A percentile compares a stretch with the other conserved stretches of the same genome.
Evolutionary conservation across 768 basidiomycete genomes (phyloP).

Genomic region (Gelatoporia subvermispora): DNA sequence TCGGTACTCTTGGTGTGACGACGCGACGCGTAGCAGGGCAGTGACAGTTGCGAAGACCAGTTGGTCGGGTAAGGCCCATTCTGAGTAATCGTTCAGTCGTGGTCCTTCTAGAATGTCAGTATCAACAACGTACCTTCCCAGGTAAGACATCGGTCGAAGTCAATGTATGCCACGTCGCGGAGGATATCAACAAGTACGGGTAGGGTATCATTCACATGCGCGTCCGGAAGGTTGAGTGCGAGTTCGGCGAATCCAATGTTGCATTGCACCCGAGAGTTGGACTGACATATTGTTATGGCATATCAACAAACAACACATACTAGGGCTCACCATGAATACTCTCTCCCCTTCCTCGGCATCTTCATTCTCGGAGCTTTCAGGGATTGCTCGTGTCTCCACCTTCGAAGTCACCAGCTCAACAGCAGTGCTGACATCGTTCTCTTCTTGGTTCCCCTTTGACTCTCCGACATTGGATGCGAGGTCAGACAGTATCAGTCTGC

Average conservation of each 20-base stretch:
- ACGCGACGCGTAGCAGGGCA: conserved; percentile 65
- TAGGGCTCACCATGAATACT: conserved; percentile 59
- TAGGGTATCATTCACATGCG: conserved; percentile 47
- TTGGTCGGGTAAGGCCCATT: conserved; percentile 85
- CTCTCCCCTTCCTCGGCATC: conserved; percentile 22
- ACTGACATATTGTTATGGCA: conserved; percentile 32
- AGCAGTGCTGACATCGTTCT: conserved; percentile 36
- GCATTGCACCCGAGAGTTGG: conserved; percentile 68
- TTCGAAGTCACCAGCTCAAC: conserved; percentile 58
- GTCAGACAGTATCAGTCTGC: conserved; percentile 70
- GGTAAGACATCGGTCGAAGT: conserved; percentile 73
- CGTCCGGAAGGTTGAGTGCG: conserved; percentile 56
- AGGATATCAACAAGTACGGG: conserved; percentile 63
- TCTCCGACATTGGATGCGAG: conserved; percentile 56
- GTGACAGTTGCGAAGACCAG: conserved; percentile 76
- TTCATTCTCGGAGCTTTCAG: conserved; percentile 1
- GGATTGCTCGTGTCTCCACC: conserved; percentile 40
- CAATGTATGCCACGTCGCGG: conserved; percentile 64
- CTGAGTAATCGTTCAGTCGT: conserved; percentile 29
- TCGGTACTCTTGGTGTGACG: conserved; percentile 44
- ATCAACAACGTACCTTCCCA: conserved; percentile 60
- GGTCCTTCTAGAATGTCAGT: not conserved
- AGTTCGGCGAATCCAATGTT: conserved; percentile 83
- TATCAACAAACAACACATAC: not conserved
- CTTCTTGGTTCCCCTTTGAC: conserved; percentile 29